A percentile compares a stretch with the other conserved stretches of the same genome.
Conservation (phyloP, 208 protist species). For the Vickermania ingenoplastis region DNA sequence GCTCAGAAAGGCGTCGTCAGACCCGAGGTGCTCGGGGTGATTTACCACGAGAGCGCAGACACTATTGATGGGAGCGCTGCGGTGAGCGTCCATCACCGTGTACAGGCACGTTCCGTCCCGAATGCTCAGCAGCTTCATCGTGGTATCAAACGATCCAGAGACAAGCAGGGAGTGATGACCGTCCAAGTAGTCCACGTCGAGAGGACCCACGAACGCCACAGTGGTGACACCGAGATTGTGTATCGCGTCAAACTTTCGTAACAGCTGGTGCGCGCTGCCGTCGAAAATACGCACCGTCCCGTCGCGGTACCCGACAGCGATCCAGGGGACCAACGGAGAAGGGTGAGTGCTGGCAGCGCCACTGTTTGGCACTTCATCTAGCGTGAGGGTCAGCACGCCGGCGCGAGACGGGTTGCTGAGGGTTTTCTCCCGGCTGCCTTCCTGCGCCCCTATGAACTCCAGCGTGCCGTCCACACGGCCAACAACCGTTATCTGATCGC, state of each 20-base stretch:
- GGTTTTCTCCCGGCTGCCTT: conserved; percentile 11
- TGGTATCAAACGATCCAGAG: conserved; percentile 58
- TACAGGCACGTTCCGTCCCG: conserved; percentile 21
- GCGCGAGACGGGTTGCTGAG: background rate
- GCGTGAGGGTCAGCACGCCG: background rate
- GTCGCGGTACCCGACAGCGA: conserved; percentile 72
- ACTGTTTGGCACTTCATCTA: background rate
- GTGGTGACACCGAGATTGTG: conserved; percentile 58
- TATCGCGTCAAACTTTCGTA: conserved; percentile 53
- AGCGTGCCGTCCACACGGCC: conserved; percentile 52
- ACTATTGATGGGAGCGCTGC: conserved; percentile 44
- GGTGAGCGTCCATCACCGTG: conserved; percentile 35
- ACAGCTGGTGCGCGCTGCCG: conserved; percentile 39
- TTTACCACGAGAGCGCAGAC: conserved; percentile 19
- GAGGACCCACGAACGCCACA: conserved; percentile 43
- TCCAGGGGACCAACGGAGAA: conserved; percentile 22
- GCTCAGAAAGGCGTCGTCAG: conserved; percentile 16
- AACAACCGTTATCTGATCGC: conserved; percentile 23
- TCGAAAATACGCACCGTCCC: conserved; percentile 80
- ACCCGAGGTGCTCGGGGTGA: background rate
- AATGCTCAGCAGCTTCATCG: conserved; percentile 51
- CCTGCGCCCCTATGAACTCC: conserved; percentile 33
- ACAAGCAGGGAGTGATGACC: conserved; percentile 48
- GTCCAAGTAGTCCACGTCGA: conserved; percentile 2
- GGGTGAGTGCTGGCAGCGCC: background rate